Evolutionary conservation across 2,329 filamentous ascomycete species (phyloP).

Genomic region (Alternaria burnsii): DNA sequence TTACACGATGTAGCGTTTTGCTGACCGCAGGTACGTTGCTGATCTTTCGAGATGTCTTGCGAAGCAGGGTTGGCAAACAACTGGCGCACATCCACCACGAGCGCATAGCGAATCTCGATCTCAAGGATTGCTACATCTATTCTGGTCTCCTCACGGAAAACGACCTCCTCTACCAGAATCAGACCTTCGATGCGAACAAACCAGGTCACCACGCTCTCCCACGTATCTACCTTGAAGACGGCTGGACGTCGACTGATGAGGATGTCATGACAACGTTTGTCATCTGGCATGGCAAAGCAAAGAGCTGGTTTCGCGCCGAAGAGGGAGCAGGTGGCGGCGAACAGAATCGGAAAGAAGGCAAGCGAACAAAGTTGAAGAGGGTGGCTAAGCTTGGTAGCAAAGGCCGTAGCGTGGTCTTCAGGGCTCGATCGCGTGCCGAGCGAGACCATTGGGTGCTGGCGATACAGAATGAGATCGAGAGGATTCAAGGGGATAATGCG

Average conservation of each 20-base stretch:
- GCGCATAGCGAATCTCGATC: slow-evolving; percentile 65
- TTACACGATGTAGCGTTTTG: slow-evolving; percentile 68
- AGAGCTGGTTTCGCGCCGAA: slow-evolving; percentile 62
- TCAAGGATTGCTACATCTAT: slow-evolving; percentile 72
- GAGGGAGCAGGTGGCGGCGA: slow-evolving; percentile 44
- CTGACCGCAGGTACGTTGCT: slow-evolving; percentile 68
- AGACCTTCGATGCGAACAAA: slow-evolving; percentile 69
- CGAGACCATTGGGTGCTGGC: slow-evolving; percentile 74
- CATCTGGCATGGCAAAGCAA: slow-evolving; percentile 69
- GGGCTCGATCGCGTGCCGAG: slow-evolving; percentile 69
- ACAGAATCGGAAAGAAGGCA: slow-evolving; percentile 48
- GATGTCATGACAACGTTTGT: slow-evolving; percentile 73
- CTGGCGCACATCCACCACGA: slow-evolving; percentile 69
- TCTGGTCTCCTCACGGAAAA: slow-evolving; percentile 68
- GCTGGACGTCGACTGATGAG: slow-evolving; percentile 69
- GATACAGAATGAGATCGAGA: slow-evolving; percentile 72
- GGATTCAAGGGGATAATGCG: slow-evolving; percentile 59
- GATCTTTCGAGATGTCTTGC: slow-evolving; percentile 68
- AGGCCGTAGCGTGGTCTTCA: slow-evolving; percentile 71
- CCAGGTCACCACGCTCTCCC: slow-evolving; percentile 68
- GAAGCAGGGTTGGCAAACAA: slow-evolving; percentile 63
- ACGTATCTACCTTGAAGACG: slow-evolving; percentile 67
- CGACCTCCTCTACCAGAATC: slow-evolving; percentile 70
- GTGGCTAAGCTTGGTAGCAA: slow-evolving; percentile 69
- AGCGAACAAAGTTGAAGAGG: slow-evolving; percentile 62